phyloP scores from a whole-genome alignment of 495 filamentous ascomycete genomes.

The Rhypophila decipiens region DNA sequence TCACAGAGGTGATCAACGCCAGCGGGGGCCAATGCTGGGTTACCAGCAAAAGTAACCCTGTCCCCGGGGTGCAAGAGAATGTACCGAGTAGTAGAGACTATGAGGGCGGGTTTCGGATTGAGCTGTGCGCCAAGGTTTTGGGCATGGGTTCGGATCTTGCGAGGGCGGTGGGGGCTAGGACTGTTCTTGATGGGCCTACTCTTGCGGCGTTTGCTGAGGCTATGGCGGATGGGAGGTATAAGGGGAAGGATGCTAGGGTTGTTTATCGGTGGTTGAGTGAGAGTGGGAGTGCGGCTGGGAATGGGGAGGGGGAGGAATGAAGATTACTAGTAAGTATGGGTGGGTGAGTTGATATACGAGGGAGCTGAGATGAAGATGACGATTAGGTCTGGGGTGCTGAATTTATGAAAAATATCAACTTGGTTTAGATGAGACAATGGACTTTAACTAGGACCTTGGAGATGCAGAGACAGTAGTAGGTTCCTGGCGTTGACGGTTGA shows the following conservation, averaged over 20 bases:
- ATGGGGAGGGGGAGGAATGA: not conserved
- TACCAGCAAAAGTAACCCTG: slow-evolving; percentile 31
- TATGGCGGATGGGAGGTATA: slow-evolving; percentile 22
- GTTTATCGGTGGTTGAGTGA: slow-evolving; percentile 28
- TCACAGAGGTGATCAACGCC: slow-evolving; percentile 32
- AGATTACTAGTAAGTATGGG: too few species aligned
- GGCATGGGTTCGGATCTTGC: slow-evolving; percentile 21
- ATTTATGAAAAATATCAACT: too few species aligned
- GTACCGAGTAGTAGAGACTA: slow-evolving; percentile 34
- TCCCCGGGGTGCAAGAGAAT: slow-evolving; percentile 28
- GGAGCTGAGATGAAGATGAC: too few species aligned
- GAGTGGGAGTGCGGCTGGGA: slow-evolving; percentile 10
- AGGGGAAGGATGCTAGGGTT: slow-evolving; percentile 25
- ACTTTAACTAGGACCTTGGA: too few species aligned
- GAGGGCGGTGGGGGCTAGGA: slow-evolving; percentile 20
- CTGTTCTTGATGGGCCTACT: slow-evolving; percentile 20
- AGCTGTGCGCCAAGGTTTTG: slow-evolving; percentile 29
- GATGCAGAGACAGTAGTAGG: too few species aligned
- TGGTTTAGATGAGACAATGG: too few species aligned
- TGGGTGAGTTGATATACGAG: too few species aligned
- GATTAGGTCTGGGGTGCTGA: too few species aligned
- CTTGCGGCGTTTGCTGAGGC: slow-evolving; percentile 19
- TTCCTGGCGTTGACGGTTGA: too few species aligned
- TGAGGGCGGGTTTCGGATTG: slow-evolving; percentile 33
- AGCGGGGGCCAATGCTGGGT: slow-evolving; percentile 34